Evolutionary conservation across 2,329 filamentous ascomycete species (phyloP), one percentile per base, ranked within the genome.

Genomic region (Cordyceps tenuipes): DNA sequence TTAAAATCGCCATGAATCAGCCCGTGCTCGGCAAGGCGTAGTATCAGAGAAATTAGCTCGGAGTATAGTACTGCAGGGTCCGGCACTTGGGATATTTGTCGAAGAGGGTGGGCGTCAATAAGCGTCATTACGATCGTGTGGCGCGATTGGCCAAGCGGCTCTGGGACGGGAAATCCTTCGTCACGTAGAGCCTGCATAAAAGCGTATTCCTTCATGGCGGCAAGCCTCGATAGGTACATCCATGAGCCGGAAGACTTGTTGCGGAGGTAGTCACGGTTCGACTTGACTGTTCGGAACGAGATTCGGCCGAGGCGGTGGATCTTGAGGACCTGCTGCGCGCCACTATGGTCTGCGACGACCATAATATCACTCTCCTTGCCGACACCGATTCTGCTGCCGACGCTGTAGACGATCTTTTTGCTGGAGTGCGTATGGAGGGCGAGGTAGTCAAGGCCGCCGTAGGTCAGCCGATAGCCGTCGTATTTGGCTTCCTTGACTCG

Each of bases 1-100:
- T 99, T 99, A 78, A 95, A 99, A 72, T 99, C 94, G 63, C 94
- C 94, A 71, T 99, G 94, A 63, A 99, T 99, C 52, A 99, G 78
- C 7, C 94, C 94, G 66, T 92, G 86, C 63, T 85, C 85, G 6
- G 94, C 93, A 46, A 99, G 80, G 31, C 86, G 83, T 48, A 99
- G 78, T 60, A 99, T 91, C 66, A 97, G 83, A 47, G 85, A 82
- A 69, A 99, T 95, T 39, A 99, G 78, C 62, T 97, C 91, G n/a
- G 86, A 87, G 71, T 99, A 99, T 6, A 99, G 80, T n/a, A 77
- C 77, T 3, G 91, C 89, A 0, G 93, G 91, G 66, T 97, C 84
- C 36, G 91, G 88, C 2, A 99, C 87, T 29, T 82, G 82, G 12
- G 90, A 84, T 62, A 99, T 91, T 73, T 97, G 93, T 46, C 94